phyloP scores from a whole-genome alignment of 805 yeast species.

The Suhomyces sp. region DNA sequence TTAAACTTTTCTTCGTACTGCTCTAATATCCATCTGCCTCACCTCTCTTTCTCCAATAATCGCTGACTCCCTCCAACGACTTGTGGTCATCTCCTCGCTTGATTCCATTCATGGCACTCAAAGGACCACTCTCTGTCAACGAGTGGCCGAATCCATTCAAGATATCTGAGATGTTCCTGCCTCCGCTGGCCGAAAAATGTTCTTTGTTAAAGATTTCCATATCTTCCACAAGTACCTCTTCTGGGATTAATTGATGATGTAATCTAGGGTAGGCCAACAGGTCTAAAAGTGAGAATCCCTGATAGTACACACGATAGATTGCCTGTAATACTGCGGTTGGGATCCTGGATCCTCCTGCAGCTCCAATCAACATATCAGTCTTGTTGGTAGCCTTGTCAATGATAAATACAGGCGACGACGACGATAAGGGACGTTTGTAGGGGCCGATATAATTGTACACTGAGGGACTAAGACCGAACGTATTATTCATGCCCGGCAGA shows the following conservation, averaged over 20 bases:
- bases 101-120: conserved; percentile 44
- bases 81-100: conserved; percentile 42
- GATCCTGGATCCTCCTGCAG: conserved; percentile 93
- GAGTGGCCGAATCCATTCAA: conserved; percentile 46
- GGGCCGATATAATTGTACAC: conserved; percentile 75
- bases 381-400: conserved; percentile 32
- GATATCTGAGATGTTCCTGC: conserved; percentile 41
- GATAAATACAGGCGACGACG: conserved; percentile 72
- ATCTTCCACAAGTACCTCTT: conserved; percentile 59
- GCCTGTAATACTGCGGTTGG: conserved; percentile 82
- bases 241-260: conserved; percentile 89
- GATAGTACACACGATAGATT: conserved; percentile 62
- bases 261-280: conserved; percentile 77
- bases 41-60: conserved; percentile 87
- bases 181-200: conserved; percentile 20
- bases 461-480: conserved; percentile 81
- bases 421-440: conserved; percentile 77
- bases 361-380: conserved; percentile 76
- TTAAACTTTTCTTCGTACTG: no score
- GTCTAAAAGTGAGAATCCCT: conserved; percentile 58
- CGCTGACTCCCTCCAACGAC: conserved; percentile 74
- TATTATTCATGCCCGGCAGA: conserved; percentile 63
- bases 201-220: conserved; percentile 40
- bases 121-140: conserved; percentile 33
- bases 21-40: conserved; percentile 62